A percentile compares a stretch with the other conserved stretches of the same genome.
Conservation (phyloP, 2,329 filamentous ascomycete genomes). For the Alternaria burnsii region DNA sequence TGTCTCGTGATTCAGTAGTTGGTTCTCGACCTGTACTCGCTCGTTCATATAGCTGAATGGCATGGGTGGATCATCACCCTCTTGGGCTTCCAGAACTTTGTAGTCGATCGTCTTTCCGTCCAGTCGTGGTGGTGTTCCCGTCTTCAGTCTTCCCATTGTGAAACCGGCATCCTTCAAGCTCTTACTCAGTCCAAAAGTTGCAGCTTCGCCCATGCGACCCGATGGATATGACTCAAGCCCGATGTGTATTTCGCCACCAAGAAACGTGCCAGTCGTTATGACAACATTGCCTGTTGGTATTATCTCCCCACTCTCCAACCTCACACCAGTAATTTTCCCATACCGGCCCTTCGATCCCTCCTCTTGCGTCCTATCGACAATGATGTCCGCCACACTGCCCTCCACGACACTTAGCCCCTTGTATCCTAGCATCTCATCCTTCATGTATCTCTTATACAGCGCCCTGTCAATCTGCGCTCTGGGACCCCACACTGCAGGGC, state of each 20-base stretch:
- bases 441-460: conserved; percentile 91
- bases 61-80: conserved; percentile 82
- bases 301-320: conserved; percentile 85
- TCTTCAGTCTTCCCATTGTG: conserved; percentile 88
- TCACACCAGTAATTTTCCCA: conserved; percentile 82
- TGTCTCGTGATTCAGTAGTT: conserved; percentile 86
- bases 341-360: conserved; percentile 60
- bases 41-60: conserved; percentile 94
- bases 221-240: conserved; percentile 84
- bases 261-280: conserved; percentile 95
- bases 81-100: conserved; percentile 72
- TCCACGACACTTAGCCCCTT: conserved; percentile 81
- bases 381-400: conserved; percentile 91
- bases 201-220: conserved; percentile 91
- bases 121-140: conserved; percentile 89
- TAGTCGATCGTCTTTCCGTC: conserved; percentile 86
- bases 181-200: conserved; percentile 90
- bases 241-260: conserved; percentile 96
- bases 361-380: conserved; percentile 67
- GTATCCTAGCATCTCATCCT: conserved; percentile 80
- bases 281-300: conserved; percentile 83
- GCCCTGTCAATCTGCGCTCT: conserved; percentile 93
- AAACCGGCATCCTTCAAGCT: conserved; percentile 90
- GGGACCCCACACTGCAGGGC: conserved; percentile 95
- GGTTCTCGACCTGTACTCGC: conserved; percentile 77